Conservation (phyloP, 257 asterid species). For the Avicennia marina region DNA sequence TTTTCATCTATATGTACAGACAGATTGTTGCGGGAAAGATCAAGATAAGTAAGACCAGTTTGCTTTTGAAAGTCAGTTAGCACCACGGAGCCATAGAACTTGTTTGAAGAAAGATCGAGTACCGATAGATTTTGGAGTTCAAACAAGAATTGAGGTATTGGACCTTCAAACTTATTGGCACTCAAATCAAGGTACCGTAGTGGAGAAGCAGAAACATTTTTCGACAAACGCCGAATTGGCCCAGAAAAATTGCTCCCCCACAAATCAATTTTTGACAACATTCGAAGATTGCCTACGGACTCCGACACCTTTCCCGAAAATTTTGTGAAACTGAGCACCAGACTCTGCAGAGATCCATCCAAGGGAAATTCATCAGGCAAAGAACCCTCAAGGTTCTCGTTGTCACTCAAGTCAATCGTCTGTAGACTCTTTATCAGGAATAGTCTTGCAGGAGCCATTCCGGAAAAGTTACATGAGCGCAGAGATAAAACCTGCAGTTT, state of each 20-base stretch:
- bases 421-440: constrained; percentile 39
- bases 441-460: constrained; percentile 34
- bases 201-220: constrained; percentile 9
- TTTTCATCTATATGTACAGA: constrained; percentile 19
- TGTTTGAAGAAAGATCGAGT: constrained; percentile 38
- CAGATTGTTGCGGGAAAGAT: constrained; percentile 39
- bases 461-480: constrained; percentile 32
- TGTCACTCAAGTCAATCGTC: constrained; percentile 33
- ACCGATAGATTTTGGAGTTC: constrained; percentile 21
- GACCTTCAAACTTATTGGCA: constrained; percentile 42
- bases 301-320: constrained; percentile 47
- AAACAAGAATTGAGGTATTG: constrained; percentile 43
- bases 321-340: constrained; percentile 34
- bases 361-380: constrained; percentile 24
- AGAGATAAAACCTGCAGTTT: constrained; percentile 29
- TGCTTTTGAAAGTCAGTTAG: constrained; percentile 29
- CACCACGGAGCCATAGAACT: constrained; percentile 38
- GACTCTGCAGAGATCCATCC: constrained; percentile 33
- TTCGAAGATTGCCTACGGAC: constrained; percentile 41
- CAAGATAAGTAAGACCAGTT: constrained; percentile 19
- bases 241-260: constrained; percentile 42
- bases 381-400: constrained; percentile 41
- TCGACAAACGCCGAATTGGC: constrained; percentile 38
- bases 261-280: constrained; percentile 36
- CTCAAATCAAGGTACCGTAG: constrained; percentile 35